Evolutionary conservation across 2,329 filamentous ascomycete species (phyloP).

Genomic region (Verticillium klebahnii): DNA sequence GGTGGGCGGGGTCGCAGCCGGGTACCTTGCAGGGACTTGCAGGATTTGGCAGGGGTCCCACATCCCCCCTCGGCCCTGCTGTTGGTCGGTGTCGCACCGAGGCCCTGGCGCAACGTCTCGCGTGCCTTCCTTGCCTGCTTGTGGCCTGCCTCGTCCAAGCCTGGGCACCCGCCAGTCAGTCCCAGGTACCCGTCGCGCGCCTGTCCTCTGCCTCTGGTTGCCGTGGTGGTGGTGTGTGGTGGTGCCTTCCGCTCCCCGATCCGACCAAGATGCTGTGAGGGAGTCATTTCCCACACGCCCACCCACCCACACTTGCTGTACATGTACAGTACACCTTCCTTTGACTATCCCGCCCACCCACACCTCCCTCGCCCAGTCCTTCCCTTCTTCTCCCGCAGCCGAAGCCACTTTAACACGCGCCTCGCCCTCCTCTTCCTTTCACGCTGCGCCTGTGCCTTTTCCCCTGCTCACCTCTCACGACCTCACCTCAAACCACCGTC

Average conservation of each 20-base stretch:
- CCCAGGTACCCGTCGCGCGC: not conserved
- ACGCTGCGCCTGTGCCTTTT: not conserved
- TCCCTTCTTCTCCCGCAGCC: not conserved
- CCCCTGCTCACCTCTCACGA: not conserved
- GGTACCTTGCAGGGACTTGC: constrained; percentile 1
- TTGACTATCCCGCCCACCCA: not conserved
- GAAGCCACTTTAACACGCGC: not conserved
- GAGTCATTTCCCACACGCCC: not conserved
- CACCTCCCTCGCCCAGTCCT: not conserved
- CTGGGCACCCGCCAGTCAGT: not conserved
- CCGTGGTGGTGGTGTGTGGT: not conserved
- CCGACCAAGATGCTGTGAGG: not conserved
- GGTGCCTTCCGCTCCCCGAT: not conserved
- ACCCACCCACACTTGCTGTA: not conserved
- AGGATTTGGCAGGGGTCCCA: not conserved
- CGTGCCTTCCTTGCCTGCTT: not conserved
- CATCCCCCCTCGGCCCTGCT: not conserved
- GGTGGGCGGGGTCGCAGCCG: not conserved
- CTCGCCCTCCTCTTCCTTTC: not conserved
- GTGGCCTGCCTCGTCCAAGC: not conserved
- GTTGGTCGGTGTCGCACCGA: not conserved
- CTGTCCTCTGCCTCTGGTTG: not conserved
- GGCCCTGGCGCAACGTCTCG: not conserved
- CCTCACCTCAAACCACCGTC: not conserved
- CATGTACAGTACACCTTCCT: not conserved